Evolutionary conservation across 345 rosid genomes (phyloP), one percentile per base, ranked within the genome.

Genomic region (Boechera divaricarpa): DNA sequence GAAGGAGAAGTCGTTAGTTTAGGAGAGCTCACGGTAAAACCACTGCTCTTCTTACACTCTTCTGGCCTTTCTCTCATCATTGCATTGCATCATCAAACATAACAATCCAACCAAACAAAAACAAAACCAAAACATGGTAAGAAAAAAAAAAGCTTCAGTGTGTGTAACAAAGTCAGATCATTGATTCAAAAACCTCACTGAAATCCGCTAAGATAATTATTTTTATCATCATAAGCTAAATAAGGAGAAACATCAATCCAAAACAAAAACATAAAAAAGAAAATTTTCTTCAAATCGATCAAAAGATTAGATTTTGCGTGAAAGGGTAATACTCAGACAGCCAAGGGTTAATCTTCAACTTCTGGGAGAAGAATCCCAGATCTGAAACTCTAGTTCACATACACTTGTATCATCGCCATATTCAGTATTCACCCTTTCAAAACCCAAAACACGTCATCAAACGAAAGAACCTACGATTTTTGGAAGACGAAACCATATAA

Each of bases 341-440:
- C 97, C 96, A 95, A 95, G 99, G 99, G 98, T 86, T 88, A 80
- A 69, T 95, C 97, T 76, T 95, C 99, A 92, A 86, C 81, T 86
- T 70, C 82, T 55, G 82, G 83, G 87, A 67, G 73, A 73, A 39
- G 74, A 82, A 45, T 41, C 86, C 88, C 89, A 83, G 84, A 95
- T 95, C 98, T 59, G 99, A 92, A 95, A 95, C 99, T 92, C 97
- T 92, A 92, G 98, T 92, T 97, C 98, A 95, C 81, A 78, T 3
- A 29, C 18, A 8, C 21, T 82, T 80, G 81, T 77, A 63, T 91
- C 99, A 81, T 92, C 99, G 87, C 74, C 16, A 84, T 89, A 83
- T 38, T 3, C 10, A 11, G 83, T 89, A 83, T 38, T 3, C 10
- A 11, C 16, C 49, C 49, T 1, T 44, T 12, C n/a, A 11, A 5